phyloP scores from a whole-genome alignment of 257 asterid genomes.

The Datura wrightii region DNA sequence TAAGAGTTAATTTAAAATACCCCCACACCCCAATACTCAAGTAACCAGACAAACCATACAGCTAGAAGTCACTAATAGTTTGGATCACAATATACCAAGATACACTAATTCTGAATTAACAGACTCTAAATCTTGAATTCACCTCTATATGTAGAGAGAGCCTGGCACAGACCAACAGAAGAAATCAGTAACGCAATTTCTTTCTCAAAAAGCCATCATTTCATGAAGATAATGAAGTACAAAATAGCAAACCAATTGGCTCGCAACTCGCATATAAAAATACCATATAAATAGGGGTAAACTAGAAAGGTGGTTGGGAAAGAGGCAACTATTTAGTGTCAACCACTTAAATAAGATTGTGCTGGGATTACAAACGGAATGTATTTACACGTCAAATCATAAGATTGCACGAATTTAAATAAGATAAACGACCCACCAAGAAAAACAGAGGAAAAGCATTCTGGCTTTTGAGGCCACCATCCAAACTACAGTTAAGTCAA shows the following conservation, averaged over 20 bases:
- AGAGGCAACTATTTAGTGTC: not conserved
- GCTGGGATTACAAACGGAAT: conserved; percentile 27
- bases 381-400: conserved; percentile 38
- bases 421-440: not conserved
- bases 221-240: not conserved
- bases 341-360: not conserved
- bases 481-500: conserved; percentile 28
- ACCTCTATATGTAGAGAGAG: not conserved
- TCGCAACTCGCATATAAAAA: not conserved
- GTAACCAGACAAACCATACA: not conserved
- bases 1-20: not conserved
- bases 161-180: not conserved
- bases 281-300: not conserved
- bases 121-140: not conserved
- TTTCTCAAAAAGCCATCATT: not conserved
- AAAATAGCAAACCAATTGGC: not conserved
- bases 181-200: not conserved
- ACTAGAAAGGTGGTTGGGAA: not conserved
- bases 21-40: not conserved
- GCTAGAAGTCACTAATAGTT: not conserved
- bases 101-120: not conserved
- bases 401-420: conserved; percentile 30
- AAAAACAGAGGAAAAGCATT: conserved; percentile 20
- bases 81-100: not conserved
- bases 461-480: not conserved